phyloP scores from a whole-genome alignment of 2,329 filamentous ascomycete species.

The Rhynchosporium graminicola region DNA sequence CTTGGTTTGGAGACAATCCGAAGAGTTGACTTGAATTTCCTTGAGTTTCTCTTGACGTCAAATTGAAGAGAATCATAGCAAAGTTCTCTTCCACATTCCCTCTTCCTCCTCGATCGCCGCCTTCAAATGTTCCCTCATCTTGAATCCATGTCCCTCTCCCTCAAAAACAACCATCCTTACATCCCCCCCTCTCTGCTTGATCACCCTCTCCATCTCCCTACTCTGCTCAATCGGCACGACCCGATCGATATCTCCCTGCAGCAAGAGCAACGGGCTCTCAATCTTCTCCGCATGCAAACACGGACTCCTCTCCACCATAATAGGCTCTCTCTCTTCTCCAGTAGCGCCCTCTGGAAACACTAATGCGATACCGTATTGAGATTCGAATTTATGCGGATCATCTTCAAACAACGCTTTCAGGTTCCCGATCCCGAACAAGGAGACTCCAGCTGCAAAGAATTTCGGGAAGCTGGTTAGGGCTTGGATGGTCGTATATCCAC shows the following conservation, averaged over 20 bases:
- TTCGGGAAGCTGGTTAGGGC: conserved; percentile 49
- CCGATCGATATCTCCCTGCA: conserved; percentile 57
- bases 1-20: too few relatives aligned
- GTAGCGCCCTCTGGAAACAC: conserved; percentile 43
- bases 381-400: conserved; percentile 57
- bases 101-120: conserved; percentile 48
- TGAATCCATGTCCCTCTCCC: conserved; percentile 54
- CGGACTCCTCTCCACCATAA: conserved; percentile 51
- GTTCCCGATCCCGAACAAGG: conserved; percentile 53
- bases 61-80: conserved; percentile 15
- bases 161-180: conserved; percentile 51
- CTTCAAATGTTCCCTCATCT: conserved; percentile 44
- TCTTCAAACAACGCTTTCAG: conserved; percentile 48
- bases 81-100: conserved; percentile 44
- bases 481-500: conserved; percentile 56
- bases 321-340: conserved; percentile 44
- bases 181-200: conserved; percentile 45
- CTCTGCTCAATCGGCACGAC: conserved; percentile 61
- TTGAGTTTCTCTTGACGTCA: too few relatives aligned
- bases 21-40: too few relatives aligned
- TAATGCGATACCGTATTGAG: conserved; percentile 51
- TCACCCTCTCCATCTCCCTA: conserved; percentile 50
- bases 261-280: conserved; percentile 52
- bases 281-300: conserved; percentile 51
- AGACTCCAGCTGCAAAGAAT: conserved; percentile 52